Conservation (phyloP, 139 green algal genomes). For the Edaphochlamys debaryana region DNA sequence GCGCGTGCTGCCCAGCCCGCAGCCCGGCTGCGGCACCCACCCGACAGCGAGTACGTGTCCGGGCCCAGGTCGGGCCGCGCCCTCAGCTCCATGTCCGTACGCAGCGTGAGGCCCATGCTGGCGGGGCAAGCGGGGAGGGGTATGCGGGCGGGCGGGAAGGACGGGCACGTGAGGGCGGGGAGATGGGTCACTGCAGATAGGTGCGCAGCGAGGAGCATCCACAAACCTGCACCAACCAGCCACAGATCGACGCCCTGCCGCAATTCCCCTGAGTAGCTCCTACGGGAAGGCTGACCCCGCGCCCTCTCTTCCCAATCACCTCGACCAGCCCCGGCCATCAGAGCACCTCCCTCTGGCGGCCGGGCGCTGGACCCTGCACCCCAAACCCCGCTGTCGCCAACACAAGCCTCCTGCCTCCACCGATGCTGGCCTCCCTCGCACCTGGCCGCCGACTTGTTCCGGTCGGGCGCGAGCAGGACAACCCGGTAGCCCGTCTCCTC, state of each 20-base stretch:
- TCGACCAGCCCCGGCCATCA: no score
- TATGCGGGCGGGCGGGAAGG: no score
- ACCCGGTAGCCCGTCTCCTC: background rate
- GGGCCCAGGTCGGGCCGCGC: constrained; percentile 22
- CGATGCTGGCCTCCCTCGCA: no score
- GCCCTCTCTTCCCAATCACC: no score
- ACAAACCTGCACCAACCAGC: background rate
- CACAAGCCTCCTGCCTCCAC: no score
- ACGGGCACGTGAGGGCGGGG: background rate
- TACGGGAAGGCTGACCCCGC: no score
- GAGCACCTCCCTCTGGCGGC: no score
- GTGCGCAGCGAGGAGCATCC: background rate
- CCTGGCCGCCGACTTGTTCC: constrained; percentile 35
- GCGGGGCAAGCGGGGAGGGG: background rate
- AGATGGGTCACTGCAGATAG: background rate
- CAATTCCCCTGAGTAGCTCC: no score
- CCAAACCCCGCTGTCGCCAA: no score
- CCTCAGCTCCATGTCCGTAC: constrained; percentile 17
- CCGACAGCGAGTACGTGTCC: constrained; percentile 29
- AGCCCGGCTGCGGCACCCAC: no score
- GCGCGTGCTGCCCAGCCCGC: no score
- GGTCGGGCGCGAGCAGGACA: constrained; percentile 1
- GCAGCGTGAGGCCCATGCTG: constrained; percentile 38
- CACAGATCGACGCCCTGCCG: background rate
- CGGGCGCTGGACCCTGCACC: no score